These are phyloP conservation scores for Starmerella sp. DNA, from an alignment of 805 yeast genomes.

Conservation along the genomic window DNA sequence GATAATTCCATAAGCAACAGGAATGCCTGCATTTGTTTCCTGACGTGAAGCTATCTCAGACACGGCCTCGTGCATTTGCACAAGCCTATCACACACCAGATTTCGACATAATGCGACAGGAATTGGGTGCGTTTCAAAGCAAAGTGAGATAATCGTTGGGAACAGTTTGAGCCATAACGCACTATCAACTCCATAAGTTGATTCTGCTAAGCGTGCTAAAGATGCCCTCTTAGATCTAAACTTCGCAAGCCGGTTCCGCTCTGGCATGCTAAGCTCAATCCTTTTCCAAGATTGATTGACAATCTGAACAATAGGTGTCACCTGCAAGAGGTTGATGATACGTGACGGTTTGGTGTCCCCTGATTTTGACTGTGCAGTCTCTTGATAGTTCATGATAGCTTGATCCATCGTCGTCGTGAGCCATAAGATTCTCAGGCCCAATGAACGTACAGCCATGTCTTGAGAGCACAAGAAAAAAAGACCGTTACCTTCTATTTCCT, in stretches of 20 bases:
- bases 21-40: constrained; percentile 21
- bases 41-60: constrained; percentile 23
- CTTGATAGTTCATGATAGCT: constrained; percentile 50
- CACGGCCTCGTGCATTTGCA: constrained; percentile 48
- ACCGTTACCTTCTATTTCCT: constrained; percentile 94
- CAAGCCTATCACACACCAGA: constrained; percentile 76
- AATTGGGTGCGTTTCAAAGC: constrained; percentile 76
- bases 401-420: constrained; percentile 81
- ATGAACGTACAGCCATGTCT: constrained; percentile 59
- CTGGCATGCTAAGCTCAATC: constrained; percentile 50
- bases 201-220: constrained; percentile 69
- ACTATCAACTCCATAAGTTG: constrained; percentile 89
- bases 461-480: constrained; percentile 83
- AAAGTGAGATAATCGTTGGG: constrained; percentile 58
- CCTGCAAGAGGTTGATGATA: constrained; percentile 60
- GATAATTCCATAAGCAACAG: constrained; percentile 35
- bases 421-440: constrained; percentile 64
- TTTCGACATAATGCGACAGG: constrained; percentile 90
- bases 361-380: constrained; percentile 7
- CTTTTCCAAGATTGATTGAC: constrained; percentile 42
- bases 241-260: constrained; percentile 57
- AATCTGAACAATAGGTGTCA: constrained; percentile 53
- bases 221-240: constrained; percentile 50
- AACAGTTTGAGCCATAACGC: constrained; percentile 91
- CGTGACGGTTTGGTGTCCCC: constrained; percentile 23